phyloP scores from a whole-genome alignment of 1,139 yeast species.

The Trichomonascaceae sp. region DNA sequence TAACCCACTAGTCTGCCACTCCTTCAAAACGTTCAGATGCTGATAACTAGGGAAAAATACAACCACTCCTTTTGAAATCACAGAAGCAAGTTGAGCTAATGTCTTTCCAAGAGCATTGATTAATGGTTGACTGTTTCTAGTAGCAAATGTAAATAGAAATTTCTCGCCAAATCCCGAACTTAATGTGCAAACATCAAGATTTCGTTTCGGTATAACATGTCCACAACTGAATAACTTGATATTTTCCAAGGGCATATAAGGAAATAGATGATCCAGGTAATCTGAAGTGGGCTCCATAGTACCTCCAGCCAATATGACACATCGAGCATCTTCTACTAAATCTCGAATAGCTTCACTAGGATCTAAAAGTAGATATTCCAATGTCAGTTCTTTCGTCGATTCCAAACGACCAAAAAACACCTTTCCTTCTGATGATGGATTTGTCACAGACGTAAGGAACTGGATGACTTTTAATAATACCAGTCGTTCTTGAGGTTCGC shows the following conservation, averaged over 20 bases:
- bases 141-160: conserved; percentile 67
- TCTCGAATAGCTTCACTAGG: conserved; percentile 69
- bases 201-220: conserved; percentile 72
- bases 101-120: conserved; percentile 50
- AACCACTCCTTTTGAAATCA: conserved; percentile 70
- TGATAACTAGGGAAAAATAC: conserved; percentile 82
- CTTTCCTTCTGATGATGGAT: conserved; percentile 77
- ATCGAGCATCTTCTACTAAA: conserved; percentile 57
- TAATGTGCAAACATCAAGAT: conserved; percentile 57
- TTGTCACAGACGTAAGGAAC: conserved; percentile 60
- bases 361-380: conserved; percentile 72
- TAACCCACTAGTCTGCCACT: conserved; percentile 45
- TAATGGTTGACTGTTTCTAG: conserved; percentile 45
- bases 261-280: conserved; percentile 59
- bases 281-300: conserved; percentile 91
- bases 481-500: conserved; percentile 40
- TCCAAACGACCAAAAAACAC: conserved; percentile 55
- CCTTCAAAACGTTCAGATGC: conserved; percentile 46
- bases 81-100: conserved; percentile 38
- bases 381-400: conserved; percentile 30
- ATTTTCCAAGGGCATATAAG: conserved; percentile 39
- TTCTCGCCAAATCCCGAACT: conserved; percentile 27
- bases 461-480: conserved; percentile 59
- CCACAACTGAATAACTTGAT: conserved; percentile 66
- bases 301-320: conserved; percentile 87